phyloP scores from a whole-genome alignment of 805 yeast species.

The Cyberlindnera subsufficiens region DNA sequence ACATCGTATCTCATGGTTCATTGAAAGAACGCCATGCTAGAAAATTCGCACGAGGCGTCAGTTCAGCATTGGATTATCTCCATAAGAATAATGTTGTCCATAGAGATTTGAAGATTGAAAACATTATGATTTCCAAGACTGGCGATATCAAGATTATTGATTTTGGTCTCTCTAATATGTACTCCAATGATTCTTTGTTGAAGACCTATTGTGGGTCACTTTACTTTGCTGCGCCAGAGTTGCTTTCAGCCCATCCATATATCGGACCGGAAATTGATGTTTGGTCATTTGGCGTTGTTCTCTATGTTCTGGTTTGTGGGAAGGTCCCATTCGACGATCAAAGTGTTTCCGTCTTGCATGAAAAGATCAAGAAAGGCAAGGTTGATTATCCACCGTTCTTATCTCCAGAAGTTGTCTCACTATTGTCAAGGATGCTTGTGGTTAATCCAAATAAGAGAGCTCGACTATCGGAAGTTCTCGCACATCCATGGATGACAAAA shows the following conservation, averaged over 20 bases:
- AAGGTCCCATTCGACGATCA: constrained; percentile 98
- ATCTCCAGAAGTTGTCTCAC: constrained; percentile 72
- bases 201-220: constrained; percentile 96
- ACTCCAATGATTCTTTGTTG: constrained; percentile 60
- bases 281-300: constrained; percentile 97
- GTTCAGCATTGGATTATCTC: constrained; percentile 87
- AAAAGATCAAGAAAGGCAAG: constrained; percentile 85
- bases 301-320: constrained; percentile 94
- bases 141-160: constrained; percentile 96
- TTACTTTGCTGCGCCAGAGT: constrained; percentile 98
- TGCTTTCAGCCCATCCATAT: constrained; percentile 87
- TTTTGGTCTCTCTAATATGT: constrained; percentile 90
- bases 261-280: constrained; percentile 96
- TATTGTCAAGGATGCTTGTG: constrained; percentile 83
- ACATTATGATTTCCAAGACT: constrained; percentile 85
- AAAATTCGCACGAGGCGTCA: constrained; percentile 91
- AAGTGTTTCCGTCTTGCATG: constrained; percentile 85
- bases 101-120: constrained; percentile 93
- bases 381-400: constrained; percentile 87
- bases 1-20: constrained; percentile 93
- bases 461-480: constrained; percentile 65
- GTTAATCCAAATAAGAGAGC: constrained; percentile 86
- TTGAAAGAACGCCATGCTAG: constrained; percentile 91
- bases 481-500: constrained; percentile 92
- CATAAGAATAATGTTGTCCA: constrained; percentile 94